Percentiles rank a stretch among this genome's conserved stretches.
These are phyloP conservation scores for Fusarium goolgardi DNA, from an alignment of 2,329 filamentous ascomycete genomes.

Conservation along the genomic window DNA sequence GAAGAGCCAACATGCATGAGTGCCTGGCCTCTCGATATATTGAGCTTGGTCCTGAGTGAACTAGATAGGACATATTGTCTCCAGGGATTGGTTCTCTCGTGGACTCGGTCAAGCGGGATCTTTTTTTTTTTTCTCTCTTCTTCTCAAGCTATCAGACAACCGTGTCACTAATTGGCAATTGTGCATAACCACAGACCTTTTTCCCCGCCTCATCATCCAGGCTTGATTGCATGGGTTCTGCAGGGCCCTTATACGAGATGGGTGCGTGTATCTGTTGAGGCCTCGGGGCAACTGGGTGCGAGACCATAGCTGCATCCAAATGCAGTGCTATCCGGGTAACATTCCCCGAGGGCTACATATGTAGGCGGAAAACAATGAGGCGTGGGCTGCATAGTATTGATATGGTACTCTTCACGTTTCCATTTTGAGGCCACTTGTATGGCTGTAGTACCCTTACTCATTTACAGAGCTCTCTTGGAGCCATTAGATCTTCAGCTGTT, in stretches of 20 bases:
- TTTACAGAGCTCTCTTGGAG: background rate
- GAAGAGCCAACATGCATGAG: background rate
- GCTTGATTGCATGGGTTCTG: background rate
- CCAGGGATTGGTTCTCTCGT: background rate
- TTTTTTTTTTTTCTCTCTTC: background rate
- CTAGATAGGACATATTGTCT: background rate
- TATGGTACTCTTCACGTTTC: background rate
- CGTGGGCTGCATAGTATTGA: background rate
- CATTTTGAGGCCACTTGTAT: no score
- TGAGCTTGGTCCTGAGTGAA: background rate
- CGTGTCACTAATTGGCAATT: background rate
- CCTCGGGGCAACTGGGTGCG: constrained; percentile 7
- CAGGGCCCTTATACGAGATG: constrained; percentile 8
- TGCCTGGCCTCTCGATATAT: background rate
- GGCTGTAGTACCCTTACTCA: background rate
- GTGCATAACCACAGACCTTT: constrained; percentile 19
- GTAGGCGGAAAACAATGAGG: background rate
- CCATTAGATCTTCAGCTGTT: background rate
- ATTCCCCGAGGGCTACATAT: background rate
- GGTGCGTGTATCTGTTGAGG: background rate
- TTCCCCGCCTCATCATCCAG: background rate
- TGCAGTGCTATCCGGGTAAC: constrained; percentile 1
- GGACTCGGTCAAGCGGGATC: background rate
- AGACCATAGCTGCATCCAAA: constrained; percentile 10
- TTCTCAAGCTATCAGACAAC: background rate